Base-by-base conservation (phyloP, 2,329 filamentous ascomycete genomes). In the Hymenoscyphus albidus region DNA sequence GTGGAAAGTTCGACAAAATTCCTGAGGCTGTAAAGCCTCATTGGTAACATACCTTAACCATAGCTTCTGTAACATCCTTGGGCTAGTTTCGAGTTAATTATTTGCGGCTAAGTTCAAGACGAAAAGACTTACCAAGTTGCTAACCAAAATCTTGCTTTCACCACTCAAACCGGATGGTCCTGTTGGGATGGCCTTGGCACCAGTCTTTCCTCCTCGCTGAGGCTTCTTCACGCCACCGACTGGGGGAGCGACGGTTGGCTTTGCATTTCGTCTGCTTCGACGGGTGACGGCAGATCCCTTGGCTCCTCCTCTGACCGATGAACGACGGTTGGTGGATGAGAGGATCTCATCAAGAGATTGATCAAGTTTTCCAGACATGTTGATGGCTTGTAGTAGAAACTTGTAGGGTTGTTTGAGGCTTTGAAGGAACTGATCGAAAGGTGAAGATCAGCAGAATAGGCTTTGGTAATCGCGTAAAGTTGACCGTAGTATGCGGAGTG, bases 21-120 rank as follows among this genome's bases (percentile, higher is more conserved):
- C 87, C 85, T 84, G 83, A 84, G 87, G 83, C 80, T 38, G 44
- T 76, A 79, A 79, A 76, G 86, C 88, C 88, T 89, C 83, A 90
- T 86, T 84, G 88, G 93, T 90, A 93, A 99, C 95, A 96, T 99
- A 99, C 95, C 95, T 99, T 98, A 83, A 99, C 96, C 88, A 96
- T 92, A 82, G 82, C 83, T 86, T 98, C 94, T 81, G 88, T 92
- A 80, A 99, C 93, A 88, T 99, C 95, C 83, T 89, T 88, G 78
- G 95, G 95, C 92, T 98, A 72, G 58, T 18, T 56, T 42, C 59
- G 58, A 39, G 51, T 70, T 69, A 67, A 57, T 22, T 40, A n/a
- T 12, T 35, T 48, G 27, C 39, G 39, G 2, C 57, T 58, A 13
- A 2, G 22, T 32, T 42, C 14, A 18, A 22, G 9, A 7, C 12